Percentiles rank a stretch among this genome's conserved stretches.
Conservation (phyloP, 2,329 filamentous ascomycete species). For the Botryotinia globosa region DNA sequence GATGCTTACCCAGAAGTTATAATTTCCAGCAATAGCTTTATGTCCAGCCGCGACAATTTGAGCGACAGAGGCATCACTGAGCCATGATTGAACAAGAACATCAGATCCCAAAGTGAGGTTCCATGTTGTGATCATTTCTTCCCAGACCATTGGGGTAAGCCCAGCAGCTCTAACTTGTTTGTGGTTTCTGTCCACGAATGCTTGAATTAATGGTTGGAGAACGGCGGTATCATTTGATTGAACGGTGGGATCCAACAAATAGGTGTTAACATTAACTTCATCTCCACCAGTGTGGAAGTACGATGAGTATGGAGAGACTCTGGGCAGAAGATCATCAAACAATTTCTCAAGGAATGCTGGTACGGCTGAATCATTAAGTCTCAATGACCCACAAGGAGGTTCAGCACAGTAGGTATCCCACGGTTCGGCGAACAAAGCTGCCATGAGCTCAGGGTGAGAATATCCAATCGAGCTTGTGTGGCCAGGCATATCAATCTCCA, state of each 20-base stretch:
- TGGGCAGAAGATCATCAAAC: slow-evolving; percentile 73
- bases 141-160: slow-evolving; percentile 77
- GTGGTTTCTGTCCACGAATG: slow-evolving; percentile 70
- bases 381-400: slow-evolving; percentile 67
- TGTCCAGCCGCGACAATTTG: slow-evolving; percentile 60
- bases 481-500: slow-evolving; percentile 80
- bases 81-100: slow-evolving; percentile 78
- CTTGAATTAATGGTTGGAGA: slow-evolving; percentile 72
- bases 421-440: slow-evolving; percentile 57
- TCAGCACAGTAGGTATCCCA: slow-evolving; percentile 60
- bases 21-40: slow-evolving; percentile 72
- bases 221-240: slow-evolving; percentile 61
- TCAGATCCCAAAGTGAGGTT: slow-evolving; percentile 69
- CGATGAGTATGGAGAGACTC: slow-evolving; percentile 63
- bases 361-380: slow-evolving; percentile 70
- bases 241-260: slow-evolving; percentile 70
- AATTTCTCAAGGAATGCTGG: slow-evolving; percentile 69
- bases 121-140: slow-evolving; percentile 80
- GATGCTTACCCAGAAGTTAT: slow-evolving; percentile 67
- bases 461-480: slow-evolving; percentile 68
- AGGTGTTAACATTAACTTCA: slow-evolving; percentile 77
- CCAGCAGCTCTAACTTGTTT: slow-evolving; percentile 60
- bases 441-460: slow-evolving; percentile 68
- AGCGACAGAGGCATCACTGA: slow-evolving; percentile 58
- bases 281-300: slow-evolving; percentile 89